These are phyloP conservation scores for Colletotrichum horii DNA, from an alignment of 2,329 filamentous ascomycete genomes.

Conservation along the genomic window DNA sequence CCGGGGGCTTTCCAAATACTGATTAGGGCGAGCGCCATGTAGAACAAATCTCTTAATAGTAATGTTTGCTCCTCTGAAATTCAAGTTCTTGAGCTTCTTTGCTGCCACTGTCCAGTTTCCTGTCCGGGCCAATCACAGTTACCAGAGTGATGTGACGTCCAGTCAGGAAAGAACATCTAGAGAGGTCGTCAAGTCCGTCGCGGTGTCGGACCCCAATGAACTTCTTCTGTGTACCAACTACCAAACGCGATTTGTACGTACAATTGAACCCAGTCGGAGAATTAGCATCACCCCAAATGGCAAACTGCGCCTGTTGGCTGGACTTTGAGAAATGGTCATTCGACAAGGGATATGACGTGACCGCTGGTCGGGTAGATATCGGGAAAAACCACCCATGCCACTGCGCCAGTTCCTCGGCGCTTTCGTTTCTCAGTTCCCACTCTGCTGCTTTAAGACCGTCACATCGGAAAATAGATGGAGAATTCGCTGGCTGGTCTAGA, in stretches of 20 bases:
- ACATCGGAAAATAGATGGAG: background rate
- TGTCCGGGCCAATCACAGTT: background rate
- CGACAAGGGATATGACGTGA: constrained; percentile 9
- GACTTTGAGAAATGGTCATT: background rate
- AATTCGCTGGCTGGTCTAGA: background rate
- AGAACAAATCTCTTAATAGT: background rate
- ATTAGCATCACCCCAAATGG: background rate
- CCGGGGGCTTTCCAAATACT: background rate
- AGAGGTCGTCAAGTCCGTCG: background rate
- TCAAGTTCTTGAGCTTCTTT: fast-evolving
- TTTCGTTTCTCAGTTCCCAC: background rate
- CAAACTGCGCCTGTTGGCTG: background rate
- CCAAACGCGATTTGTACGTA: background rate
- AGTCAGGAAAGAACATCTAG: background rate
- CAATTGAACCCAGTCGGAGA: fast-evolving
- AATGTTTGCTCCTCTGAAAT: background rate
- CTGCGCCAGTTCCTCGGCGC: background rate
- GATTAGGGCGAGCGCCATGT: fast-evolving
- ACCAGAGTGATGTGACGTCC: fast-evolving
- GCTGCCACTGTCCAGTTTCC: background rate
- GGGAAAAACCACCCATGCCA: background rate
- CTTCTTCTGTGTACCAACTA: background rate
- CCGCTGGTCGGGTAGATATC: background rate
- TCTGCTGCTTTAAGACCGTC: background rate
- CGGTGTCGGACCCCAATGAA: background rate